Base-by-base conservation (phyloP, 805 yeast genomes). In the Blastobotrys parvus region DNA sequence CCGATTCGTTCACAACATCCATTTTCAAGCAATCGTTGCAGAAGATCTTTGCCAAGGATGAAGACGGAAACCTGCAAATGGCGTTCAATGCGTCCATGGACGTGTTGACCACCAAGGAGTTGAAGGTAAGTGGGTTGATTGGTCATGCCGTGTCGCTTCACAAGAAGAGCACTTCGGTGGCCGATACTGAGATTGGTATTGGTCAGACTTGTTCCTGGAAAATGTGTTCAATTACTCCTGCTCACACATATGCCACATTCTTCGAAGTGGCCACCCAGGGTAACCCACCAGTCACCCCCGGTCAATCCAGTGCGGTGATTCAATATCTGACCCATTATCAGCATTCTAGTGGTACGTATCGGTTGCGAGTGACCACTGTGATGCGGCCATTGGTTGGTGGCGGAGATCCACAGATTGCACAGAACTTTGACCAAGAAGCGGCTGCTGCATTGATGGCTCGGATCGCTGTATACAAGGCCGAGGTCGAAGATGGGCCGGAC, bases 361-460 rank as follows among this genome's bases (percentile, higher is more conserved):
- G 97, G 57, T 69, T 86, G 46, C 77, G 97, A 55, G 97, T 92
- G 29, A 90, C 98, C 18, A 92, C 97, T 0, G 72, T 92, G 22
- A 70, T 71, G 13, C 70, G 78, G 38, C 66, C 67, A 48, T 57
- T 76, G 50, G 63, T 71, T 16, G 72, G 77, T 43, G 71, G 75
- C 35, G 81, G 81, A 32, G 73, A 71, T 44, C 75, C 82, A 21
- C 66, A 65, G 25, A 87, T 53, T 42, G 54, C 53, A n/a, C 68
- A 69, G 22, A 71, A 92, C n/a, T 92, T 92, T 62, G 99, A 92
- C 66, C 97, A 92, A 70, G 97, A 92, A 65, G 95, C 97, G 10
- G 96, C 98, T 2, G 94, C 96, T 13, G 97, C 89, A 1, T 68
- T 89, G 46, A 82, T 90, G 80, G 82, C 97, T 1, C 74, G 97